phyloP scores from a whole-genome alignment of 2,329 filamentous ascomycete genomes.

The Aspergillus melleus region DNA sequence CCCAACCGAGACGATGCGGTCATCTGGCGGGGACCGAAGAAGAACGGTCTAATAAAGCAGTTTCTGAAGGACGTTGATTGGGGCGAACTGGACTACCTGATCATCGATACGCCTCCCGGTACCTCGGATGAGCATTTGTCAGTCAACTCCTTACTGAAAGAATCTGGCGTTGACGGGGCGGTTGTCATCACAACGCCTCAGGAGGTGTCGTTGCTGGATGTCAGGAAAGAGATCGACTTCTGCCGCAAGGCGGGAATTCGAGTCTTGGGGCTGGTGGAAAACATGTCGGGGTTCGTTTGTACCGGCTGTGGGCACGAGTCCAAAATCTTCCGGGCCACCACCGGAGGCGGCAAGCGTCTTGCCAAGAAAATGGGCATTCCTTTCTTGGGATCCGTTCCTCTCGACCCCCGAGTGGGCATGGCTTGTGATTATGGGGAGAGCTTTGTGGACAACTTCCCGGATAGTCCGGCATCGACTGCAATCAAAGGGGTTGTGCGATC shows the following conservation, averaged over 20 bases:
- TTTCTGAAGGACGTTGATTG: conserved; percentile 98
- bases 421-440: conserved; percentile 97
- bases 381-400: conserved; percentile 83
- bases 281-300: conserved; percentile 97
- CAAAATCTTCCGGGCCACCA: conserved; percentile 88
- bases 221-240: conserved; percentile 96
- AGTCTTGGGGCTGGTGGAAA: conserved; percentile 89
- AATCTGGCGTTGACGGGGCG: conserved; percentile 89
- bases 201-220: conserved; percentile 87
- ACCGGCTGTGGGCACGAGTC: conserved; percentile 78
- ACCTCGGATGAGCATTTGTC: conserved; percentile 94
- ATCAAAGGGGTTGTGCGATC: conserved; percentile 77
- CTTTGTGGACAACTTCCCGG: conserved; percentile 90
- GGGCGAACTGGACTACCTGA: conserved; percentile 88
- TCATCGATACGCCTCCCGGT: conserved; percentile 94
- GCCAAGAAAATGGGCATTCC: conserved; percentile 85
- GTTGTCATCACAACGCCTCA: conserved; percentile 93
- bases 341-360: conserved; percentile 77
- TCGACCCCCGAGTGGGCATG: conserved; percentile 94
- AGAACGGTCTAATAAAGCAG: conserved; percentile 97
- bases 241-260: conserved; percentile 90
- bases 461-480: conserved; percentile 84
- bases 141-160: conserved; percentile 87
- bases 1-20: conserved; percentile 91
- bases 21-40: conserved; percentile 97